Evolutionary conservation across 345 rosid species (phyloP).

Genomic region (Sisymbrium irio): DNA sequence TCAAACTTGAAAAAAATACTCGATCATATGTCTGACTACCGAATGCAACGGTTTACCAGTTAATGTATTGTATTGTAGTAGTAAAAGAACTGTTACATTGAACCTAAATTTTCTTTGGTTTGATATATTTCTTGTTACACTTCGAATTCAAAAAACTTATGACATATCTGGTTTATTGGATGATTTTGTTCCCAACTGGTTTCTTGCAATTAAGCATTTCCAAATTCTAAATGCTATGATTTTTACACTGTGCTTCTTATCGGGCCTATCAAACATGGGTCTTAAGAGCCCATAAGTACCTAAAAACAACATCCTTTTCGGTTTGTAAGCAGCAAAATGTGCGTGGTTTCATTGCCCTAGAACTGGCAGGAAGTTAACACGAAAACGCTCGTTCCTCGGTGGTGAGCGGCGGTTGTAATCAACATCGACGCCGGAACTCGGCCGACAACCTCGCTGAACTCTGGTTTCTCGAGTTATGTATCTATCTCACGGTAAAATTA

Average conservation of each 20-base stretch:
- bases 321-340: constrained; percentile 33
- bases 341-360: constrained; percentile 45
- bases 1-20: too few relatives aligned
- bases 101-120: constrained; percentile 23
- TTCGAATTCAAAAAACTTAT: background rate
- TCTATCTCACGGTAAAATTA: background rate
- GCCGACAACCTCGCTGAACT: background rate
- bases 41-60: constrained; percentile 3
- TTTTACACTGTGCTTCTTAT: background rate
- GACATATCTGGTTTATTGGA: too few relatives aligned
- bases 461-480: background rate
- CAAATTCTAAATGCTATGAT: too few relatives aligned
- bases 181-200: too few relatives aligned
- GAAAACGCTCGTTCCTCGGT: constrained; percentile 35
- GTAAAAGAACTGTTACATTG: background rate
- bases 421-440: constrained; percentile 28
- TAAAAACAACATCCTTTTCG: constrained; percentile 37
- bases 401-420: constrained; percentile 32
- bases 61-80: background rate
- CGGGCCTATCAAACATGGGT: background rate
- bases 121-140: background rate
- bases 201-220: too few relatives aligned
- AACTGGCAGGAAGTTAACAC: constrained; percentile 43
- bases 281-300: background rate
- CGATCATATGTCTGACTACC: too few relatives aligned